These are phyloP conservation scores for Starmerella bombi DNA, from an alignment of 805 yeast species.

Conservation along the genomic window DNA sequence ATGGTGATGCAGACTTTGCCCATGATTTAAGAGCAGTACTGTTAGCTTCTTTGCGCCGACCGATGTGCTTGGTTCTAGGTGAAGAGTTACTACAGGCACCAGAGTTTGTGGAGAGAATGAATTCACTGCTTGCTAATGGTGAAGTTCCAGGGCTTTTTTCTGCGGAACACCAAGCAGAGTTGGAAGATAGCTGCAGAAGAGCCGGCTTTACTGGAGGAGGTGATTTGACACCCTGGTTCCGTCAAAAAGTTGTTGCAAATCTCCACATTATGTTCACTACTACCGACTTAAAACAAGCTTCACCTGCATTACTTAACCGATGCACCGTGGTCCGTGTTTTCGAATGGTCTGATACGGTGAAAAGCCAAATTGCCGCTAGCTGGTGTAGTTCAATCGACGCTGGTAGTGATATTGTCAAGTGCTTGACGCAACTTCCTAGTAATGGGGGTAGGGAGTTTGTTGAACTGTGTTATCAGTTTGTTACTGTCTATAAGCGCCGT, in stretches of 20 bases:
- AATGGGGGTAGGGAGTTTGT: constrained; percentile 5
- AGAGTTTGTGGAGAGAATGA: constrained; percentile 79
- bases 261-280: constrained; percentile 75
- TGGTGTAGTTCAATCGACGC: constrained; percentile 15
- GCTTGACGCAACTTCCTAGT: not conserved
- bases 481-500: constrained; percentile 31
- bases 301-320: constrained; percentile 82
- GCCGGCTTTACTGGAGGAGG: constrained; percentile 22
- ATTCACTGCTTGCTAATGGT: constrained; percentile 81
- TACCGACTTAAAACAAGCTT: constrained; percentile 37
- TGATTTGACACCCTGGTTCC: constrained; percentile 67
- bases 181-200: constrained; percentile 9
- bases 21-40: constrained; percentile 43
- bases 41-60: constrained; percentile 24
- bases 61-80: constrained; percentile 58
- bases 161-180: constrained; percentile 5
- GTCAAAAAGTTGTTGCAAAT: constrained; percentile 48
- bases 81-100: constrained; percentile 67
- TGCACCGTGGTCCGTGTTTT: constrained; percentile 88
- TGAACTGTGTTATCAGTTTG: constrained; percentile 19
- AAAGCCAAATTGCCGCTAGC: constrained; percentile 9
- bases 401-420: constrained; percentile 27
- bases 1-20: constrained; percentile 54
- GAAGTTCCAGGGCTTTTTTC: constrained; percentile 85
- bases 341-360: constrained; percentile 43